These are phyloP conservation scores for Hyaloraphidium curvatum DNA, from an alignment of 192 early-diverging fungal species.

Conservation along the genomic window DNA sequence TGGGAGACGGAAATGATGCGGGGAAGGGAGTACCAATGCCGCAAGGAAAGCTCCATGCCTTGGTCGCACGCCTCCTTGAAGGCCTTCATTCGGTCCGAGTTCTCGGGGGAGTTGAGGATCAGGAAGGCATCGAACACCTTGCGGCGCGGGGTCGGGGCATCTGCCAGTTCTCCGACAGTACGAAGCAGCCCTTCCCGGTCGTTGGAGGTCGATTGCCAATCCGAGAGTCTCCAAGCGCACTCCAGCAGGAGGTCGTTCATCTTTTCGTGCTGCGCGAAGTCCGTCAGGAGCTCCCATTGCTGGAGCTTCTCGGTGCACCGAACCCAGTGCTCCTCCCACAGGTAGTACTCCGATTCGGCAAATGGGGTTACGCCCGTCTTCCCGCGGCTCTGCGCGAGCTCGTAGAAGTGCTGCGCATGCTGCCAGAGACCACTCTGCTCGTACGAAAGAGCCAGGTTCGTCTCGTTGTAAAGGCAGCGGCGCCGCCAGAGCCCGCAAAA, in stretches of 20 bases:
- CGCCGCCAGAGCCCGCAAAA: conserved; percentile 83
- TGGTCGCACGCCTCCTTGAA: conserved; percentile 71
- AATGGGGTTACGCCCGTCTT: conserved; percentile 67
- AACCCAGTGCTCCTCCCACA: conserved; percentile 99
- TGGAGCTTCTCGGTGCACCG: conserved; percentile 74
- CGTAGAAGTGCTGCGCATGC: conserved; percentile 76
- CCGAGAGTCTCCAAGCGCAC: conserved; percentile 83
- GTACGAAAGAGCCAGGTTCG: conserved; percentile 86
- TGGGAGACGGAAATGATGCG: conserved; percentile 68
- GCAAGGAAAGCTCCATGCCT: conserved; percentile 64
- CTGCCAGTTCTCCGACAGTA: conserved; percentile 17
- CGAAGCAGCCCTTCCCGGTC: conserved; percentile 21
- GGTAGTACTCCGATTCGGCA: conserved; percentile 80
- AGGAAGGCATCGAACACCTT: conserved; percentile 81
- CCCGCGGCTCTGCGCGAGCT: conserved; percentile 81
- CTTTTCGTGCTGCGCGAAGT: conserved; percentile 77
- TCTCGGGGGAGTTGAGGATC: conserved; percentile 34
- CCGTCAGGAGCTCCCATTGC: conserved; percentile 91
- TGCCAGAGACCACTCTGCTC: conserved; percentile 89
- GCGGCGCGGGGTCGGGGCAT: conserved; percentile 40
- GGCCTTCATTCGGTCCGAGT: conserved; percentile 33
- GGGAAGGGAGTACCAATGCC: conserved; percentile 82
- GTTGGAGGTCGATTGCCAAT: conserved; percentile 78
- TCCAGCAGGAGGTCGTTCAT: conserved; percentile 75
- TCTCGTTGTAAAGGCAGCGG: conserved; percentile 59